Evolutionary conservation across 2,329 filamentous ascomycete species (phyloP).

Genomic region (Aspergillus sp.): DNA sequence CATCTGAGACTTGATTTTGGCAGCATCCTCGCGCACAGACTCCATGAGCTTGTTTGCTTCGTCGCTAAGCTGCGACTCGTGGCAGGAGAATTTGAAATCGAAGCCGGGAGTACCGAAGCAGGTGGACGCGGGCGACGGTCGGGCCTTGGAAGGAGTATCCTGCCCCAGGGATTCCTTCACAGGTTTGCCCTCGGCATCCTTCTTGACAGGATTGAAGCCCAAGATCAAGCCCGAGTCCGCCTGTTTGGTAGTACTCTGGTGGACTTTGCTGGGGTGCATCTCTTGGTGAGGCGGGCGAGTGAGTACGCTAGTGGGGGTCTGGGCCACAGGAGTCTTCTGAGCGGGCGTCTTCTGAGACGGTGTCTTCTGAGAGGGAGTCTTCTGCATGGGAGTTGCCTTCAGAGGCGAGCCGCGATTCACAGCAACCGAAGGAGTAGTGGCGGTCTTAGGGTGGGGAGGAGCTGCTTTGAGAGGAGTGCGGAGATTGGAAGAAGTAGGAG

Average conservation of each 20-base stretch:
- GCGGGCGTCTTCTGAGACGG: neutral
- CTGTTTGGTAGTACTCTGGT: constrained; percentile 70
- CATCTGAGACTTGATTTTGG: constrained; percentile 69
- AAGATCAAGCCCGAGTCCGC: constrained; percentile 78
- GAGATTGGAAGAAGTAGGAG: constrained; percentile 21
- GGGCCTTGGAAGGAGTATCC: constrained; percentile 45
- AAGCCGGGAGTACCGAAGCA: constrained; percentile 46
- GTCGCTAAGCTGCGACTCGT: constrained; percentile 46
- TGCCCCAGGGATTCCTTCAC: constrained; percentile 29
- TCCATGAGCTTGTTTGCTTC: constrained; percentile 60
- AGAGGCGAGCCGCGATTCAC: constrained; percentile 21
- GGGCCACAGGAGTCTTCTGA: constrained; percentile 25
- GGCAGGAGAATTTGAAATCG: constrained; percentile 46
- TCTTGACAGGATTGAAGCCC: constrained; percentile 75
- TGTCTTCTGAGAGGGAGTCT: neutral
- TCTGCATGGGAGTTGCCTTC: constrained; percentile 16
- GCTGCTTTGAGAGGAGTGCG: constrained; percentile 8
- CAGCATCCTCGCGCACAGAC: constrained; percentile 70
- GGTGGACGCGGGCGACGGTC: constrained; percentile 30
- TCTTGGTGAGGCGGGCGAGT: constrained; percentile 72
- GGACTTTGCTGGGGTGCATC: constrained; percentile 87
- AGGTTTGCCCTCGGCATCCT: constrained; percentile 36
- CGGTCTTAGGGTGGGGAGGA: neutral
- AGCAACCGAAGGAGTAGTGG: neutral
- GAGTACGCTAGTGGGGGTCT: constrained; percentile 53